Base-by-base conservation (phyloP, 805 yeast species). In the Myxozyma neotropica region DNA sequence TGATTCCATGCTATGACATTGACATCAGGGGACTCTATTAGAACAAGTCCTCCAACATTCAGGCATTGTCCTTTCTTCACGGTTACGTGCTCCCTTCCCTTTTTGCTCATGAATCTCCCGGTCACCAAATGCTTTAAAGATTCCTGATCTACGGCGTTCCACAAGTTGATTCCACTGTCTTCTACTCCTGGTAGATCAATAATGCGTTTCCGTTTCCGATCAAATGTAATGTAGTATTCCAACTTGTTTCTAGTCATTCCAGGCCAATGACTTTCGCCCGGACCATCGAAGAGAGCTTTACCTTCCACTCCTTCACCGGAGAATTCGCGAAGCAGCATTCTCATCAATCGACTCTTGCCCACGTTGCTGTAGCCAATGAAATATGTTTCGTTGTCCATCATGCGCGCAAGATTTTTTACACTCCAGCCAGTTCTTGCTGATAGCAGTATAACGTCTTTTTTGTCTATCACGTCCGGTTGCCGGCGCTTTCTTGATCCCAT, bases 281-380 rank as follows among this genome's bases (percentile, higher is more conserved):
- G 75, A 69, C 1, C 83, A 6, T 81, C 6, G 3, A 26, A 35
- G 4, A 26, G 70, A 33, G 74, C 72, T 8, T 65, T 68, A 2
- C 36, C 23, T 4, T 33, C 36, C 13, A 10, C 4, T 4, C 40
- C 42, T 26, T 17, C 31, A 4, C 43, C 43, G 10, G 15, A 19
- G 23, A 33, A 24, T 29, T 33, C 54, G n/a, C 86, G 72, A 85
- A 86, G 29, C 88, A 72, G 0, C 38, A 91, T 87, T 67, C 84
- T 73, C 0, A 92, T 85, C 65, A 90, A 78, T 0, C 90, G 80
- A 0, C 94, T 85, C 67, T 89, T 89, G 61, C 97, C 97, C 1
- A 93, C 90, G 68, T 95, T 95, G 0, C 96, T 89, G 71, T 94
- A 80, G 23, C 97, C 97, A 48, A 90, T 93, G 69, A 91, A 64